These are phyloP conservation scores for Aspergillus luchuensis DNA, from an alignment of 2,329 filamentous ascomycete genomes.

Conservation along the genomic window DNA sequence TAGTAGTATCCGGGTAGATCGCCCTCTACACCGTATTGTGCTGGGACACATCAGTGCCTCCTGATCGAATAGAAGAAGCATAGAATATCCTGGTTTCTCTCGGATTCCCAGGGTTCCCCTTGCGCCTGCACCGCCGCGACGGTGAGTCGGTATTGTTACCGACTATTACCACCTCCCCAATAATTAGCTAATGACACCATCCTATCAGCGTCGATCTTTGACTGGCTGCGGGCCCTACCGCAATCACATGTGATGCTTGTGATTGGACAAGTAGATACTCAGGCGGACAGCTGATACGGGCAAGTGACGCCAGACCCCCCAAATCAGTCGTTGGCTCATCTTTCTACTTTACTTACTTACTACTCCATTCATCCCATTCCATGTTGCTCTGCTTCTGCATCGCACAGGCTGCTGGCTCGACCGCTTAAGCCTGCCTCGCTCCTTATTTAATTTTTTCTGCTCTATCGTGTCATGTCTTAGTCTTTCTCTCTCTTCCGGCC, in stretches of 20 bases:
- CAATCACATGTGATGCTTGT: constrained; percentile 22
- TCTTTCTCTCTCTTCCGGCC: constrained; percentile 11
- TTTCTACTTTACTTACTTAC: too few relatives aligned
- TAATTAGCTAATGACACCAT: constrained; percentile 18
- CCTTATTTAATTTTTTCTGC: neutral
- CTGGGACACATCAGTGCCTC: too few relatives aligned
- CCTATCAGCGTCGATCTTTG: neutral
- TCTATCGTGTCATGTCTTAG: neutral
- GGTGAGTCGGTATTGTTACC: neutral
- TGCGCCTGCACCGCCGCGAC: neutral
- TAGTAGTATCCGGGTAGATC: neutral
- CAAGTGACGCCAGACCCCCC: constrained; percentile 28
- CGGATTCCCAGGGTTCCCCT: constrained; percentile 1
- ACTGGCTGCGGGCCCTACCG: constrained; percentile 10
- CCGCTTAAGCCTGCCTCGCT: constrained; percentile 12
- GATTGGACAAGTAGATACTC: constrained; percentile 20
- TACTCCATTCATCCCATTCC: neutral
- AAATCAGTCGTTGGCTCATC: neutral
- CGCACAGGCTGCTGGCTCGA: constrained; percentile 15
- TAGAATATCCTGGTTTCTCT: neutral
- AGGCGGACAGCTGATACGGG: constrained; percentile 27
- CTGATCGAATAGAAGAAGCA: too few relatives aligned
- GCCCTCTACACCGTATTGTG: neutral
- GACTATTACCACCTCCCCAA: neutral
- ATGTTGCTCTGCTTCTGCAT: constrained; percentile 17